phyloP scores from a whole-genome alignment of 2,329 filamentous ascomycete genomes.

The Fusarium nodosum region DNA sequence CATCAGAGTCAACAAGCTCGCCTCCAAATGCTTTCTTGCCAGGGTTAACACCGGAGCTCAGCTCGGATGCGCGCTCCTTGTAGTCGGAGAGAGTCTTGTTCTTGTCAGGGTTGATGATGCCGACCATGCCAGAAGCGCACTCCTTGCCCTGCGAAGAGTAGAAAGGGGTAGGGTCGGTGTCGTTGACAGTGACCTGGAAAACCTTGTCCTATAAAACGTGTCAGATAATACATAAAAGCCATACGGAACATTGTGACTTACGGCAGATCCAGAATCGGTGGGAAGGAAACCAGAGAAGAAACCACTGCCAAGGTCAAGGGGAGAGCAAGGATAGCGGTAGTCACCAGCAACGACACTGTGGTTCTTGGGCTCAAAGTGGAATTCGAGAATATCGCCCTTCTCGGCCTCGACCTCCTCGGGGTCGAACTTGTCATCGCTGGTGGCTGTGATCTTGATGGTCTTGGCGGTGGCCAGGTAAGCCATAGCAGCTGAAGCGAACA shows the following conservation, averaged over 20 bases:
- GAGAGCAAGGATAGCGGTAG: constrained; percentile 55
- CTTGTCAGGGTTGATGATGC: constrained; percentile 54
- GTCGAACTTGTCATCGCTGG: constrained; percentile 52
- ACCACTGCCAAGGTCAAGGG: constrained; percentile 51
- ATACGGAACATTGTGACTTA: constrained; percentile 29
- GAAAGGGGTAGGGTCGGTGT: constrained; percentile 54
- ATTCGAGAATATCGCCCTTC: constrained; percentile 55
- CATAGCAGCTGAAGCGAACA: constrained; percentile 47
- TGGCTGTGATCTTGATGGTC: constrained; percentile 55
- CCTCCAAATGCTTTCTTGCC: constrained; percentile 49
- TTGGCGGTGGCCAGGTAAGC: constrained; percentile 49
- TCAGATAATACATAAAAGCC: constrained; percentile 13
- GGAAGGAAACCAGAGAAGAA: constrained; percentile 57
- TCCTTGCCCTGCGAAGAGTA: constrained; percentile 58
- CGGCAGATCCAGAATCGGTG: constrained; percentile 49
- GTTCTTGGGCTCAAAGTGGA: constrained; percentile 55
- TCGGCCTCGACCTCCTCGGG: constrained; percentile 53
- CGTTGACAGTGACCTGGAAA: constrained; percentile 54
- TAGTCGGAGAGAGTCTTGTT: constrained; percentile 53
- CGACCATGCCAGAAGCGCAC: constrained; percentile 57
- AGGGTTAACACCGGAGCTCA: constrained; percentile 50
- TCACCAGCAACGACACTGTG: constrained; percentile 57
- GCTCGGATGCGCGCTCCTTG: constrained; percentile 48
- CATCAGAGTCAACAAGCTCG: constrained; percentile 46
- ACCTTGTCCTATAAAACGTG: constrained; percentile 50